Evolutionary conservation across 192 early-diverging fungal genomes (phyloP), one percentile per base, ranked within the genome.

Genomic region (Mortierella alpina): DNA sequence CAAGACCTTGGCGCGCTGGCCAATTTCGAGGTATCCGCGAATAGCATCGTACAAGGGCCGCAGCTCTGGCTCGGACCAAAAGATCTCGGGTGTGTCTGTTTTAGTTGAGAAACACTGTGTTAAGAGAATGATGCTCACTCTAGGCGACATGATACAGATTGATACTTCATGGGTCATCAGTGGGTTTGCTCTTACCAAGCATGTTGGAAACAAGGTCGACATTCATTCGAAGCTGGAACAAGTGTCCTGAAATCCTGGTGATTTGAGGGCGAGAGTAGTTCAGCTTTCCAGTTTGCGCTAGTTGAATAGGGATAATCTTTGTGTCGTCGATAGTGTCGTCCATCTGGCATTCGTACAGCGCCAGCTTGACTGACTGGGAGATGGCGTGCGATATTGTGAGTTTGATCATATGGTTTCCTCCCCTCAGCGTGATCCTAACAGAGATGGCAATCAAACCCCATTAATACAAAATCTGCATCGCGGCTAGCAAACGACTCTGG

Each of bases 151-250:
- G 46, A 13, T 18, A 17, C 20, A 54, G 15, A 6, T 11, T 22
- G 5, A 50, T 7, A 39, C 39, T 47, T 18, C 44, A 41, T n/a
- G 23, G 23, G 15, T 42, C 18, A 44, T 67, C 11, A 14, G 9
- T 5, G 23, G 23, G 14, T 54, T 10, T 51, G 20, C 40, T 54
- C 79, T 50, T 88, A 91, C 92, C 93, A 42, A 95, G 82, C 6
- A 95, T 91, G 82, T 95, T 95, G 1, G 91, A 93, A 2, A 95
- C 91, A 51, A 95, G 71, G 78, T 95, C 94, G 39, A 95, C 94
- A 70, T 95, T 90, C 86, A 95, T 95, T 46, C 94, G 79, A 60
- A 95, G 80, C 58, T 90, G 89, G 75, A 93, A 93, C 20, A 93
- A 70, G 49, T 91, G 85, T 1, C 89, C 86, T 47, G 82, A 87